phyloP scores from a whole-genome alignment of 2,329 filamentous ascomycete species.

The Colletotrichum higginsianum region DNA sequence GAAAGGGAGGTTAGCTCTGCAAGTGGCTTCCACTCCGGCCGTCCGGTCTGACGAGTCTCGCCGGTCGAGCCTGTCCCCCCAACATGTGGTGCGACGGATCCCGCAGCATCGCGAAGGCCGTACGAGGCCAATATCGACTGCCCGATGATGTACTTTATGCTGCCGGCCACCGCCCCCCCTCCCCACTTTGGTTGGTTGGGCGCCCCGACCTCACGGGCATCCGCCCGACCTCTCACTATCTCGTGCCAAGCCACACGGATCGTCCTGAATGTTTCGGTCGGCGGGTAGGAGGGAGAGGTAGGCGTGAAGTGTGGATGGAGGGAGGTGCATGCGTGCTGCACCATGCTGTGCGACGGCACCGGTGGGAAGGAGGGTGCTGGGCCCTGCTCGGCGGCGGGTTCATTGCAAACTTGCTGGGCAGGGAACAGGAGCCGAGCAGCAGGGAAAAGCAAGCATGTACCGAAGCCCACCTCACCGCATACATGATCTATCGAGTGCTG shows the following conservation, averaged over 20 bases:
- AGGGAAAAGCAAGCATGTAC: not conserved
- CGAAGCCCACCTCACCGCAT: not conserved
- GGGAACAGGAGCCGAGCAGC: not conserved
- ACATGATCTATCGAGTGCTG: not conserved
- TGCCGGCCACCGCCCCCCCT: not conserved
- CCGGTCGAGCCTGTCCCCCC: not conserved
- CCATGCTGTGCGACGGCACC: slow-evolving; percentile 27
- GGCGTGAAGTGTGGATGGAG: not conserved
- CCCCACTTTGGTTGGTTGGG: no score
- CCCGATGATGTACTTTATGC: not conserved
- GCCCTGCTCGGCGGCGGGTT: not conserved
- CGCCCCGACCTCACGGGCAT: no score
- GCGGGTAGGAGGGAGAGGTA: not conserved
- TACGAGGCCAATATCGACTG: not conserved
- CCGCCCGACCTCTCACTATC: no score
- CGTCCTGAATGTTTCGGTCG: no score
- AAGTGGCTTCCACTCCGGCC: not conserved
- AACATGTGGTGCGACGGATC: not conserved
- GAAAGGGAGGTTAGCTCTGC: not conserved
- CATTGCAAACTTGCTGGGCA: not conserved
- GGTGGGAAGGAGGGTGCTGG: slow-evolving; percentile 8
- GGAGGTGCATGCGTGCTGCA: slow-evolving; percentile 15
- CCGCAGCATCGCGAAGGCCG: not conserved
- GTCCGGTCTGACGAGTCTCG: not conserved
- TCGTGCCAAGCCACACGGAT: no score